Percentiles rank a stretch among this genome's conserved stretches.
These are phyloP conservation scores for Termitomyces eurrhizus DNA, from an alignment of 768 basidiomycete species.

Conservation along the genomic window DNA sequence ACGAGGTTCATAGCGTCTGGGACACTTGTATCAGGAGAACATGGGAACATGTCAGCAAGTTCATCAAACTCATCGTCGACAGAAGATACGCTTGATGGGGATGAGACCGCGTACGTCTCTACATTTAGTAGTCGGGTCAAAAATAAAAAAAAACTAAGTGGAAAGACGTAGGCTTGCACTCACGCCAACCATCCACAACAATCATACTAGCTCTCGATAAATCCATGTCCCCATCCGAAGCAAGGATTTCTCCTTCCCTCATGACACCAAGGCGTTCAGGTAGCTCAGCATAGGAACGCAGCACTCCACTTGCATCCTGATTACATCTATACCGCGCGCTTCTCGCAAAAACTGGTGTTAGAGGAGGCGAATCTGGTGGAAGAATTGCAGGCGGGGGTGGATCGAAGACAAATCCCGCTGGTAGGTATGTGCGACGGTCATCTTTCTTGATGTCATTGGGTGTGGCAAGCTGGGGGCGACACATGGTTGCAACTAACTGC, in stretches of 20 bases:
- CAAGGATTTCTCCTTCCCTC: conserved; percentile 18
- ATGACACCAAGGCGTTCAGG: conserved; percentile 21
- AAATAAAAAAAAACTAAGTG: neutral
- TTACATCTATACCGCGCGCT: neutral
- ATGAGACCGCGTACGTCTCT: conserved; percentile 38
- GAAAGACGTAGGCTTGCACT: conserved; percentile 18
- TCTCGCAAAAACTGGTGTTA: conserved; percentile 31
- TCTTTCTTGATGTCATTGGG: conserved; percentile 1
- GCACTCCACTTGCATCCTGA: neutral
- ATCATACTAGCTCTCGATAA: conserved; percentile 48
- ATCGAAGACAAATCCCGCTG: conserved; percentile 11
- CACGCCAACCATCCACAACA: conserved; percentile 65
- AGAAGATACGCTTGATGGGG: conserved; percentile 38
- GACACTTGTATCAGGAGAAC: conserved; percentile 44
- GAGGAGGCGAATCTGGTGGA: conserved; percentile 23
- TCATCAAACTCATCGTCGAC: conserved; percentile 50
- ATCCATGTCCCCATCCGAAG: conserved; percentile 17
- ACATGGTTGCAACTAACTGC: conserved; percentile 10
- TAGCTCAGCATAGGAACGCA: conserved; percentile 35
- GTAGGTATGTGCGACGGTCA: conserved; percentile 14
- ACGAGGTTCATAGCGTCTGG: conserved; percentile 24
- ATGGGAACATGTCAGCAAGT: conserved; percentile 37
- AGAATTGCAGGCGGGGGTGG: conserved; percentile 21
- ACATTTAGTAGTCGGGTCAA: neutral
- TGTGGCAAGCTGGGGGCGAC: conserved; percentile 3